Base-by-base conservation (phyloP, 257 asterid species). In the Solanum sejunctum region DNA sequence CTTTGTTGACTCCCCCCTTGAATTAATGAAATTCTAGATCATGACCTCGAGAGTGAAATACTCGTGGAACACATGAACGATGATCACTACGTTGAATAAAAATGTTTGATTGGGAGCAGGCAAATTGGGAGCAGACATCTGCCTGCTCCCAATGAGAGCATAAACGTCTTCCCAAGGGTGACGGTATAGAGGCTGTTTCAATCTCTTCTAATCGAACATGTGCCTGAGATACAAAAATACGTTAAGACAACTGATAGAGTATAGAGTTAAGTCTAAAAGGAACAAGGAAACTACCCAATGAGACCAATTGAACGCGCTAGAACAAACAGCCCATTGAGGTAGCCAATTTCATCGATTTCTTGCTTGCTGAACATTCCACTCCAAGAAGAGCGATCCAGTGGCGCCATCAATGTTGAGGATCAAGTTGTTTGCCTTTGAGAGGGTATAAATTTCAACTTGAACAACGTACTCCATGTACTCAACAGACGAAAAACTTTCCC, bases 141-240 rank as follows among this genome's bases (percentile, higher is more conserved):
- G 81, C 41, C 75, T 54, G 66, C 57, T 80, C 57, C 47, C 49
- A 20, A 23, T 78, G 7, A 63, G 60, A 85, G 56, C 52, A 58
- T 75, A 95, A 78, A 95, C 99, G 83, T 95, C 98, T 92, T 96
- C 98, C 98, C 99, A 96, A 1, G 99, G 98, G 90, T 96, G 99
- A 88, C 98, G 97, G 90, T 95, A 96, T 15, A 95, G 95, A 28
- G 99, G 97, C 88, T 95, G 98, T 87, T 96, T 96, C 93, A 96
- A 85, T 85, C 99, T 93, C 95, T 96, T 96, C 87, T 96, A 97
- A 90, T 96, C 98, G 79, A 95, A 93, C 1, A 98, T 96, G 84
- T 96, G 98, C 94, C 98, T 96, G 92, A 75, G 56, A 85, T 85
- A 82, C 3, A 66, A 61, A 36, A 82, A 81, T 8, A 8, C 3